These are phyloP conservation scores for Nicotiana knightiana DNA, from an alignment of 257 asterid species.

Conservation along the genomic window DNA sequence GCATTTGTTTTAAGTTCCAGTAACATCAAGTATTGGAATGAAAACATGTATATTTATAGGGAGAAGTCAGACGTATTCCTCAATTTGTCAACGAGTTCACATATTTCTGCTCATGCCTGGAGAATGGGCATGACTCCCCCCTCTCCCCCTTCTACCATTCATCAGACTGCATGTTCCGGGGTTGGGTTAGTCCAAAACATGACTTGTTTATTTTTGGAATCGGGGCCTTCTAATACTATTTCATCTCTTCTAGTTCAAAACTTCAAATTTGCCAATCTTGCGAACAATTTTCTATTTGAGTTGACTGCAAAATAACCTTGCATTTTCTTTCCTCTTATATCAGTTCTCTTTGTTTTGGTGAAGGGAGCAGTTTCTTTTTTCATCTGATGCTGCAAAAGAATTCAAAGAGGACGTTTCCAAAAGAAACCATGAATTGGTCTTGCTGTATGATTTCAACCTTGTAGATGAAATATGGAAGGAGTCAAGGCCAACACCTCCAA, in stretches of 20 bases:
- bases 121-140: neutral
- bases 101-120: neutral
- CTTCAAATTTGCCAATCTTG: neutral
- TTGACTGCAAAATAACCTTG: neutral
- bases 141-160: neutral
- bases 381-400: constrained; percentile 93
- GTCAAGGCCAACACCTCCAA: constrained; percentile 74
- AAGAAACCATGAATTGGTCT: constrained; percentile 77
- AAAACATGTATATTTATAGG: neutral
- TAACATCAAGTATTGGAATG: neutral
- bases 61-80: neutral
- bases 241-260: neutral
- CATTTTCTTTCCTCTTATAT: constrained; percentile 40
- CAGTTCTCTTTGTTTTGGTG: constrained; percentile 48
- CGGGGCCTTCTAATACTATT: neutral
- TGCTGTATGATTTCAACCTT: constrained; percentile 69
- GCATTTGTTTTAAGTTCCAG: neutral
- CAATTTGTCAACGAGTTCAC: neutral
- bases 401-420: constrained; percentile 67
- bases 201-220: neutral
- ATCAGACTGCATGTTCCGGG: neutral
- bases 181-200: neutral
- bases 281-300: neutral
- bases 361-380: constrained; percentile 97
- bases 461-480: constrained; percentile 96